Percentiles rank a stretch among this genome's conserved stretches.
Evolutionary conservation across 2,329 filamentous ascomycete species (phyloP).

Genomic region (Fusarium beomiforme): DNA sequence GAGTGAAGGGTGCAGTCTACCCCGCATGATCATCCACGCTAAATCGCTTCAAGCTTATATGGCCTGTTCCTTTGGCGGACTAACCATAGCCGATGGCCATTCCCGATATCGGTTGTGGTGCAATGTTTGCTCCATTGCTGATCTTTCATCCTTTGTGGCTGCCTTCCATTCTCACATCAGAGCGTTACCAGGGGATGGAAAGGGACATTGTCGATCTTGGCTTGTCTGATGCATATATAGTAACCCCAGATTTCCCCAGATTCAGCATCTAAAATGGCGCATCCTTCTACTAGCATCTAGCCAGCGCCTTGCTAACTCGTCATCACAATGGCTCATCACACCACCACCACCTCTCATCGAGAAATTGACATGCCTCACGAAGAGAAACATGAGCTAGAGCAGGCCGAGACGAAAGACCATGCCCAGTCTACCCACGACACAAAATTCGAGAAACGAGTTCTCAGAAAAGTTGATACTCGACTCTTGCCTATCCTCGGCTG

Average conservation of each 20-base stretch:
- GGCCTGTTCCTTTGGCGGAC: no score
- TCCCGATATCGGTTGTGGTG: neutral
- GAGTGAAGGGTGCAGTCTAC: neutral
- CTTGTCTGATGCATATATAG: neutral
- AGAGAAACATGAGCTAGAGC: conserved; percentile 4
- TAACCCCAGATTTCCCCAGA: neutral
- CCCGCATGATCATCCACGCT: neutral
- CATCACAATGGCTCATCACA: neutral
- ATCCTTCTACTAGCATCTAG: neutral
- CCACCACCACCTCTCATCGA: neutral
- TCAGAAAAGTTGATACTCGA: conserved; percentile 21
- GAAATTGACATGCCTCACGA: conserved; percentile 1
- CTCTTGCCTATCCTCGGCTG: conserved; percentile 24
- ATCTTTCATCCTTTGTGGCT: neutral
- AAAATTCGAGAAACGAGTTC: conserved; percentile 24
- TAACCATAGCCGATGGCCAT: neutral
- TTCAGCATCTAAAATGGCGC: neutral
- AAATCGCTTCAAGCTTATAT: neutral
- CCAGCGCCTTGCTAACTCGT: neutral
- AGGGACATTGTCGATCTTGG: neutral
- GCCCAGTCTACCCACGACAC: neutral
- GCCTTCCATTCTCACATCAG: neutral
- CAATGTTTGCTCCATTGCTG: no score
- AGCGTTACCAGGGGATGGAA: no score
- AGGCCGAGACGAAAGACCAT: neutral